Conservation (phyloP, 2,329 filamentous ascomycete species). For the Penicillium nordicum region DNA sequence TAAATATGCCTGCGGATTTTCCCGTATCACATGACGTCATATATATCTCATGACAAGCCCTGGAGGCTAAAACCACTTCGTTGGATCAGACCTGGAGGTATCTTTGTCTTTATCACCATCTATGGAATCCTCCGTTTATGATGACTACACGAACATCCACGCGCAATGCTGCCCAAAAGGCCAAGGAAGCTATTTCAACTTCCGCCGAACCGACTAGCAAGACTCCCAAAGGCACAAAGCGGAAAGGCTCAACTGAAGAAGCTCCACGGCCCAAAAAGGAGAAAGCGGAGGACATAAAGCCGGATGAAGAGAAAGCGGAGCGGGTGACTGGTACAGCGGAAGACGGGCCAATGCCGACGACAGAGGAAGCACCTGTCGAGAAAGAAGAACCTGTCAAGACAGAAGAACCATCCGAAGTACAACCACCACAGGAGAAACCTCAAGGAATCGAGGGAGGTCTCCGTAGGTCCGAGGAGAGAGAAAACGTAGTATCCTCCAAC, state of each 20-base stretch:
- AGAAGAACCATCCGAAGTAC: constrained; percentile 14
- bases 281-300: constrained; percentile 31
- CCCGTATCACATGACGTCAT: constrained; percentile 35
- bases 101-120: background rate
- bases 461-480: constrained; percentile 50
- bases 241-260: constrained; percentile 34
- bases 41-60: constrained; percentile 13
- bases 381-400: constrained; percentile 1
- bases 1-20: background rate
- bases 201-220: constrained; percentile 30
- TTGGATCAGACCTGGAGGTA: too few species aligned
- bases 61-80: too few species aligned
- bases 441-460: constrained; percentile 41
- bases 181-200: constrained; percentile 40
- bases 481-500: constrained; percentile 53
- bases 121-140: background rate
- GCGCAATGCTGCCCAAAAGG: constrained; percentile 44
- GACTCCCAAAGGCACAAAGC: constrained; percentile 36
- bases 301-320: constrained; percentile 5
- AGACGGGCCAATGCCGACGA: constrained; percentile 3
- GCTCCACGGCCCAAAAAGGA: constrained; percentile 37
- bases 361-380: constrained; percentile 1
- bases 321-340: constrained; percentile 14
- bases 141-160: constrained; percentile 41
- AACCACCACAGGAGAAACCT: constrained; percentile 8